phyloP scores from a whole-genome alignment of 1,139 yeast genomes.

The Yamadazyma epiphylla region DNA sequence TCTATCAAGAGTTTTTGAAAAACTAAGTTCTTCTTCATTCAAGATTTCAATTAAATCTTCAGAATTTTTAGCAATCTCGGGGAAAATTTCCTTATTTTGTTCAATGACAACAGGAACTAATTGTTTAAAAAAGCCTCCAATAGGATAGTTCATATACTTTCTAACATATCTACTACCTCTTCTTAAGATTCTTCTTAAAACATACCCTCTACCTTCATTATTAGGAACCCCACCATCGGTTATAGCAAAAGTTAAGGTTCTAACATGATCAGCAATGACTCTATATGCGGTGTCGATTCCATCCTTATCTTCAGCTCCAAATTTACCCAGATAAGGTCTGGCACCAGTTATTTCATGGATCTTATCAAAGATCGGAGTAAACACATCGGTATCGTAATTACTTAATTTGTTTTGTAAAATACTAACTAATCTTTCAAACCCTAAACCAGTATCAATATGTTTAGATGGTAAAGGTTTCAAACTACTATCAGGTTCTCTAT shows the following conservation, averaged over 20 bases:
- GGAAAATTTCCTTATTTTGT: slow-evolving; percentile 85
- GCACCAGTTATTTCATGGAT: slow-evolving; percentile 93
- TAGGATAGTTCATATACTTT: slow-evolving; percentile 92
- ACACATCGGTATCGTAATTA: slow-evolving; percentile 96
- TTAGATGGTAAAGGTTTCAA: slow-evolving; percentile 83
- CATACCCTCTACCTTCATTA: slow-evolving; percentile 98
- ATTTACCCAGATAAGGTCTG: slow-evolving; percentile 86
- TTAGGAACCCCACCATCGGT: slow-evolving; percentile 99
- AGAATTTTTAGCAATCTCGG: slow-evolving; percentile 74
- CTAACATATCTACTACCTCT: slow-evolving; percentile 97
- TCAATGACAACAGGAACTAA: slow-evolving; percentile 91
- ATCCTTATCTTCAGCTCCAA: slow-evolving; percentile 87
- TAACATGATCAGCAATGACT: slow-evolving; percentile 96
- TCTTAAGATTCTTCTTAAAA: slow-evolving; percentile 90
- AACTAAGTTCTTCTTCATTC: slow-evolving; percentile 93
- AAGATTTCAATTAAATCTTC: slow-evolving; percentile 82
- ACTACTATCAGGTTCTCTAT: slow-evolving; percentile 86
- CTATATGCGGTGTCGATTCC: slow-evolving; percentile 98
- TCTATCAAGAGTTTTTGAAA: slow-evolving; percentile 92
- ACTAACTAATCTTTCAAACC: slow-evolving; percentile 95
- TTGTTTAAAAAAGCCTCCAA: slow-evolving; percentile 88
- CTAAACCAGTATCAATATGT: slow-evolving; percentile 98
- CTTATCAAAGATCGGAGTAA: slow-evolving; percentile 76
- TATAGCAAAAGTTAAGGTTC: slow-evolving; percentile 93
- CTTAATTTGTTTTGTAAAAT: slow-evolving; percentile 86